A percentile compares a stretch with the other conserved stretches of the same genome.
Evolutionary conservation across 805 yeast genomes (phyloP).

Genomic region (Candida multigemmis): DNA sequence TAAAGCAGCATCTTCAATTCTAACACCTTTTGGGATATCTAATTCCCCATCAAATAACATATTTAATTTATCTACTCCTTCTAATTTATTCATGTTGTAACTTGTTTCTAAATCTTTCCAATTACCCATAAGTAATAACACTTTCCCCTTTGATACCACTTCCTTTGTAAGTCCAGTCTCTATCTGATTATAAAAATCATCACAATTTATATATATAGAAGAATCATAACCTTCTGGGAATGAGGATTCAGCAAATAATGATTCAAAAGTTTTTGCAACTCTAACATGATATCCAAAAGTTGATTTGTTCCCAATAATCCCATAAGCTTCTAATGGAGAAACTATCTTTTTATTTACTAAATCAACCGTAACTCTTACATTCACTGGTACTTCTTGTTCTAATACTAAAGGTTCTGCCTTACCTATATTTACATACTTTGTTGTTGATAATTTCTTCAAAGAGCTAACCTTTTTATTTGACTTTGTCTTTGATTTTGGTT

Average conservation of each 20-base stretch:
- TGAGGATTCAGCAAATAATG: slow-evolving; percentile 63
- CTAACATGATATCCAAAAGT: slow-evolving; percentile 73
- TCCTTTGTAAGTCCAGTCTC: slow-evolving; percentile 9
- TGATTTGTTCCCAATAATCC: slow-evolving; percentile 47
- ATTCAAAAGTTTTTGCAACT: slow-evolving; percentile 48
- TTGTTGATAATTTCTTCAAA: slow-evolving; percentile 37
- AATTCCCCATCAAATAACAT: slow-evolving; percentile 65
- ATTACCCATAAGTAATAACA: slow-evolving; percentile 55
- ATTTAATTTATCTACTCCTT: slow-evolving; percentile 42
- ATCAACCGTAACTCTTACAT: slow-evolving; percentile 79
- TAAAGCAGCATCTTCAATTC: slow-evolving; percentile 68
- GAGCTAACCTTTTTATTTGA: slow-evolving; percentile 36
- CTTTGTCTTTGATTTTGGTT: slow-evolving; percentile 25
- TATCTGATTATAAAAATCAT: slow-evolving; percentile 42
- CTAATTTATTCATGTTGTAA: slow-evolving; percentile 43
- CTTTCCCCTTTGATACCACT: slow-evolving; percentile 9
- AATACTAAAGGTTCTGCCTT: slow-evolving; percentile 49
- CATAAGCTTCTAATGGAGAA: slow-evolving; percentile 65
- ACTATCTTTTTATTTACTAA: slow-evolving; percentile 52
- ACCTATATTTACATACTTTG: slow-evolving; percentile 77
- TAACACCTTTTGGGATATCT: slow-evolving; percentile 42
- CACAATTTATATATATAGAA: slow-evolving; percentile 57
- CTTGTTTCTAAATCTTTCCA: slow-evolving; percentile 46
- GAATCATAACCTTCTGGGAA: slow-evolving; percentile 59
- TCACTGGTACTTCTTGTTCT: slow-evolving; percentile 56